Conservation (phyloP, 345 rosid genomes). For the Eucalyptus leucophloia region DNA sequence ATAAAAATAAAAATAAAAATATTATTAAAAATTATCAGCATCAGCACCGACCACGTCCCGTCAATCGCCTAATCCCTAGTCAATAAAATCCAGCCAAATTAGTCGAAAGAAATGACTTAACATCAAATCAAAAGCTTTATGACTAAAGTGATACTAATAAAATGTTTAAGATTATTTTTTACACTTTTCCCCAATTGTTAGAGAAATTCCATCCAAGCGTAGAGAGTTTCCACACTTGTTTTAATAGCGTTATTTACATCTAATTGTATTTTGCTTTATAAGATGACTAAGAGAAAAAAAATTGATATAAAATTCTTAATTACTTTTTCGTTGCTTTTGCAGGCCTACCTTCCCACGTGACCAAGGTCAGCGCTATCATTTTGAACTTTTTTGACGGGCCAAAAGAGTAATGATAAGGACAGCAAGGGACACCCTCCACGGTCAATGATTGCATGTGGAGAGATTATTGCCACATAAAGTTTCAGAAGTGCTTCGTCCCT, state of each 20-base stretch:
- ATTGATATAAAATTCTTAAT: background rate
- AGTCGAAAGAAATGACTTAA: no score
- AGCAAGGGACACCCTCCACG: background rate
- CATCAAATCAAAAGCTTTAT: no score
- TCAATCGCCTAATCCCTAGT: no score
- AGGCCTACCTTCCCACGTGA: background rate
- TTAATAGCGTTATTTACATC: background rate
- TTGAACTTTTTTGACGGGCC: background rate
- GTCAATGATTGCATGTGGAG: background rate
- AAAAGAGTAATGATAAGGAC: background rate
- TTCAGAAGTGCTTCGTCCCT: background rate
- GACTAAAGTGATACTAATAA: no score
- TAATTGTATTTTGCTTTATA: background rate
- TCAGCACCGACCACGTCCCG: accelerated
- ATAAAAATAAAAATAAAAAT: no score
- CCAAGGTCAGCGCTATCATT: background rate
- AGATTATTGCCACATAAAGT: background rate
- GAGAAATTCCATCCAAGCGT: background rate
- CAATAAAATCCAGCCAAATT: no score
- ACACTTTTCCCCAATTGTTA: no score
- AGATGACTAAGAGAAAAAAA: background rate
- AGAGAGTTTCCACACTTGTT: background rate
- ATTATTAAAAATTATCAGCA: no score
- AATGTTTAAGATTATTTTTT: accelerated
- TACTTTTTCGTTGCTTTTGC: background rate